phyloP scores from a whole-genome alignment of 2,329 filamentous ascomycete genomes.

The Pyrenophora graminea region DNA sequence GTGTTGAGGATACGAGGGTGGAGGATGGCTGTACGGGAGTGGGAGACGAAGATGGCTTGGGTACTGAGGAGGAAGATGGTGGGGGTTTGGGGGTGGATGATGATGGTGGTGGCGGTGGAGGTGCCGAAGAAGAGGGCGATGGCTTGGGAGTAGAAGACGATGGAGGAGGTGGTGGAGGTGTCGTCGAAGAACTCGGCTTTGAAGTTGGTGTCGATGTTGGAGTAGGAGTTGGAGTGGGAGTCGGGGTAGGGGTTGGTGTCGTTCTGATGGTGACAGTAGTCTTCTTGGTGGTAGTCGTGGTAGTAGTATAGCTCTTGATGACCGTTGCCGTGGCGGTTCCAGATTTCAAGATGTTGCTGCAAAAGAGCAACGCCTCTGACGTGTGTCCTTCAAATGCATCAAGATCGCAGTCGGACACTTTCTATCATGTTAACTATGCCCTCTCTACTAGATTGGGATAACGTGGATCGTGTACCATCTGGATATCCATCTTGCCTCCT shows the following conservation, averaged over 20 bases:
- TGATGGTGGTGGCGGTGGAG: neutral
- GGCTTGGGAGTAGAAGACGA: neutral
- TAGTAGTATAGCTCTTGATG: constrained; percentile 24
- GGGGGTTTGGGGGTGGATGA: neutral
- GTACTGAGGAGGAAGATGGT: constrained; percentile 4
- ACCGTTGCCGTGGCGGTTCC: constrained; percentile 33
- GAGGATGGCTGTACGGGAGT: constrained; percentile 17
- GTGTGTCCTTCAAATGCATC: constrained; percentile 40
- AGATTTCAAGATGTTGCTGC: constrained; percentile 33
- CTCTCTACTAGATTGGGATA: neutral
- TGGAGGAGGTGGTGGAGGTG: neutral
- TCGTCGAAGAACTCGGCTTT: constrained; percentile 10
- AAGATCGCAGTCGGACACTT: constrained; percentile 33
- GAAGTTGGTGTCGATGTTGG: constrained; percentile 22
- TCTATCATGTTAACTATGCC: constrained; percentile 3
- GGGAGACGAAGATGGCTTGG: constrained; percentile 14
- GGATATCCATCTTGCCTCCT: constrained; percentile 28
- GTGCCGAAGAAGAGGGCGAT: neutral
- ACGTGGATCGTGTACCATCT: constrained; percentile 25
- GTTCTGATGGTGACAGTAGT: constrained; percentile 31
- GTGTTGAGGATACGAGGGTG: constrained; percentile 17
- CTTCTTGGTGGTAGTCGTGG: constrained; percentile 29
- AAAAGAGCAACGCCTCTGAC: constrained; percentile 36
- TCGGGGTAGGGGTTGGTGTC: constrained; percentile 13
- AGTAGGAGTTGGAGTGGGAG: constrained; percentile 6